Conservation (phyloP, 352 stramenopile species). For the Globisporangium carolinianum region DNA sequence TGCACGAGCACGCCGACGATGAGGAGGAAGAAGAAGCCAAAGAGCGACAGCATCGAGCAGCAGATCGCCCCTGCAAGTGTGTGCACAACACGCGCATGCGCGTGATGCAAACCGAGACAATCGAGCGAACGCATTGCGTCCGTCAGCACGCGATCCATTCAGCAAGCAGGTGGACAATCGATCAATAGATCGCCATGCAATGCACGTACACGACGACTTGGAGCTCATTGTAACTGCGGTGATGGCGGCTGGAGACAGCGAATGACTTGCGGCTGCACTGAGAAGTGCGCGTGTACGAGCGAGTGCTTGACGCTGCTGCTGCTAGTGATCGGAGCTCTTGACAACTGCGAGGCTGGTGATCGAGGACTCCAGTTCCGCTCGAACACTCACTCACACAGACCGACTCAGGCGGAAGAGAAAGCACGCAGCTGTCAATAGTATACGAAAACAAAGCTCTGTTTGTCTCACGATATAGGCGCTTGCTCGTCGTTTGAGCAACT, state of each 20-base stretch:
- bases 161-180: no score
- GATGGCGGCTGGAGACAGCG: neutral
- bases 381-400: neutral
- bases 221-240: conserved; percentile 18
- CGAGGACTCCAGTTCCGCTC: neutral
- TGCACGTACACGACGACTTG: conserved; percentile 31
- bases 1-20: conserved; percentile 60
- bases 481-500: no score
- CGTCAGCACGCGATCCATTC: no score
- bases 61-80: conserved; percentile 44
- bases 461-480: no score
- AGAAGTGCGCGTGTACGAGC: neutral
- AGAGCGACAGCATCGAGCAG: conserved; percentile 69
- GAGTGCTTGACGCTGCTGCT: conserved; percentile 4
- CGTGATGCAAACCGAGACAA: neutral
- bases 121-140: neutral
- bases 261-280: no score
- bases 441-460: no score
- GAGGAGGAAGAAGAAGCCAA: conserved; percentile 70
- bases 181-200: neutral
- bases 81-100: neutral
- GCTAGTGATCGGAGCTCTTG: conserved; percentile 1
- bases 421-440: no score
- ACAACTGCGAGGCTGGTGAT: conserved; percentile 7
- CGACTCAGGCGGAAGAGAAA: no score